phyloP scores from a whole-genome alignment of 225 moss, liverwort and hornwort genomes.

The Polytrichum commune region DNA sequence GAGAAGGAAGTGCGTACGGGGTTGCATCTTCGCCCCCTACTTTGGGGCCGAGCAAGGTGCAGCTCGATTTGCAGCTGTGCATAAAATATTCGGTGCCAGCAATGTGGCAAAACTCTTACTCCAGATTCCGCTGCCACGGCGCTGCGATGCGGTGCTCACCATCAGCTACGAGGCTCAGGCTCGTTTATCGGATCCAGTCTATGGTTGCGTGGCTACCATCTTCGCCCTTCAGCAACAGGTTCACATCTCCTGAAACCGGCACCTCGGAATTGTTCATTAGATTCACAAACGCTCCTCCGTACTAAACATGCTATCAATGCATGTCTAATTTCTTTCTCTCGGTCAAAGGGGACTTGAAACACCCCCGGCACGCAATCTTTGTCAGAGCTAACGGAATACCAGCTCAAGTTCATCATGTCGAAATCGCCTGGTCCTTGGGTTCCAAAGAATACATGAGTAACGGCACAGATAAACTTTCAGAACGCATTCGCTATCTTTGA shows the following conservation, averaged over 20 bases:
- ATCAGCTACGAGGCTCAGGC: slow-evolving; percentile 67
- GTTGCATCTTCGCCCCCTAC: slow-evolving; percentile 68
- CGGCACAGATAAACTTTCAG: too few relatives aligned
- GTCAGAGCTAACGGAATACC: too few relatives aligned
- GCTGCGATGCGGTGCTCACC: slow-evolving; percentile 60
- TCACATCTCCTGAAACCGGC: slow-evolving; percentile 1
- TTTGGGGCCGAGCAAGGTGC: slow-evolving; percentile 64
- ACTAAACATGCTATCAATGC: too few relatives aligned
- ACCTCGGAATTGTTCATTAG: too few relatives aligned
- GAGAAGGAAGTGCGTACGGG: slow-evolving; percentile 56
- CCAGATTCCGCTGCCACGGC: slow-evolving; percentile 52
- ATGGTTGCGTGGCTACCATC: slow-evolving; percentile 69
- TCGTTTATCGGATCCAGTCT: slow-evolving; percentile 55
- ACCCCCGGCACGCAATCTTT: too few relatives aligned
- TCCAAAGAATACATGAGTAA: too few relatives aligned
- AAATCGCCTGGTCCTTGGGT: too few relatives aligned
- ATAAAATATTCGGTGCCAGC: slow-evolving; percentile 67
- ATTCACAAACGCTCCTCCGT: too few relatives aligned
- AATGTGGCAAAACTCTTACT: slow-evolving; percentile 60
- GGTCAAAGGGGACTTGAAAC: too few relatives aligned
- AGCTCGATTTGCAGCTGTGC: slow-evolving; percentile 53
- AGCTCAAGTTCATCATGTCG: too few relatives aligned
- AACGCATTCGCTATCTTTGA: too few relatives aligned
- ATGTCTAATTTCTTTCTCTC: too few relatives aligned
- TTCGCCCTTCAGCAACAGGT: slow-evolving; percentile 72